These are phyloP conservation scores for Candida insectalens DNA, from an alignment of 805 yeast genomes.

Conservation along the genomic window DNA sequence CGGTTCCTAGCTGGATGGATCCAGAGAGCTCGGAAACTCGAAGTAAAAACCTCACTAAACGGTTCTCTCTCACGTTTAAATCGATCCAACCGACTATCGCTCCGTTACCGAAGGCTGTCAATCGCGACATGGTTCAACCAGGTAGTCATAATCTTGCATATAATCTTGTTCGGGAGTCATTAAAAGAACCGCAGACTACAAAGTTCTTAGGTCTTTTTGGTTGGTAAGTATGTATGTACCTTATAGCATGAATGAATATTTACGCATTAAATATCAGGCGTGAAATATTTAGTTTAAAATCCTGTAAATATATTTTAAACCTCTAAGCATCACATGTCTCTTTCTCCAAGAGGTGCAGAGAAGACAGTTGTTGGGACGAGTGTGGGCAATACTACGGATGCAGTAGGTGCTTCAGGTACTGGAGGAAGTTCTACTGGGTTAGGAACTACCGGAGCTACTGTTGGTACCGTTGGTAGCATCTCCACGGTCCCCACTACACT, in stretches of 20 bases:
- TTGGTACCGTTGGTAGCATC: not conserved
- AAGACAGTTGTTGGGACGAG: too few species aligned
- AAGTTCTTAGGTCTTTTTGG: not conserved
- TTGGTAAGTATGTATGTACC: not conserved
- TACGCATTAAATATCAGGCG: not conserved
- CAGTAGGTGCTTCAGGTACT: not conserved
- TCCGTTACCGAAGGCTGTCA: not conserved
- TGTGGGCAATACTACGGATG: too few species aligned
- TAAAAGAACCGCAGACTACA: not conserved
- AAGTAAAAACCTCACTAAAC: conserved; percentile 9
- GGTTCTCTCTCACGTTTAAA: conserved; percentile 13
- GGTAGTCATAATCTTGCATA: too few species aligned
- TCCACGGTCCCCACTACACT: conserved; percentile 2
- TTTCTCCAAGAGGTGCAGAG: too few species aligned
- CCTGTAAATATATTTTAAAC: too few species aligned
- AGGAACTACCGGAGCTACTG: not conserved
- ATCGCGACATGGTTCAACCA: not conserved
- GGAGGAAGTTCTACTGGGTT: not conserved
- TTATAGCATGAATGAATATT: not conserved
- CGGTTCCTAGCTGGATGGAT: conserved; percentile 44
- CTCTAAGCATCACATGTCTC: not conserved
- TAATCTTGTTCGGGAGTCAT: not conserved
- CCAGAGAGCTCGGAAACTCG: conserved; percentile 19
- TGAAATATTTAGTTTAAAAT: too few species aligned
- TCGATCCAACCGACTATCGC: not conserved